Conservation (phyloP, 495 filamentous ascomycete species). For the Xylaria flabelliformis region DNA sequence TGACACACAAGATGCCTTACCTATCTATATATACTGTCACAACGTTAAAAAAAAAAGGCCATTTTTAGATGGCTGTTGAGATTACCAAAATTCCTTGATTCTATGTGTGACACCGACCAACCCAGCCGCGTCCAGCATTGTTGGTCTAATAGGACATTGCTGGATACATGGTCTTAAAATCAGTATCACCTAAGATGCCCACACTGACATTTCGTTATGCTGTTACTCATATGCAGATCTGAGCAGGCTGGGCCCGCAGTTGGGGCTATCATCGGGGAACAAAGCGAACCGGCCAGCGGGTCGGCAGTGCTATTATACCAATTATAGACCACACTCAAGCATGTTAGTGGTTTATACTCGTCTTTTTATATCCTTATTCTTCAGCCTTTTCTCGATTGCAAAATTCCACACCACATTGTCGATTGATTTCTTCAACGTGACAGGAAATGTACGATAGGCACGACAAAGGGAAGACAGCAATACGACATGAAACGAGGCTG, state of each 20-base stretch:
- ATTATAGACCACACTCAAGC: neutral
- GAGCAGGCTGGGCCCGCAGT: neutral
- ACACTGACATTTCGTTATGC: neutral
- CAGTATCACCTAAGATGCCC: neutral
- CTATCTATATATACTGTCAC: neutral
- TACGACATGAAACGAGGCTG: neutral
- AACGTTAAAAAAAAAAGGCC: neutral
- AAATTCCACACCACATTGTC: neutral
- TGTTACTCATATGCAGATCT: neutral
- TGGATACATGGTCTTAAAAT: neutral
- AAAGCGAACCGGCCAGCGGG: neutral
- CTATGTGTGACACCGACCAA: neutral
- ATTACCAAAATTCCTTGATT: neutral
- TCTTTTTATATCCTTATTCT: neutral
- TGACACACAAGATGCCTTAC: neutral
- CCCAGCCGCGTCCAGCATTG: neutral
- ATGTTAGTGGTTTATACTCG: neutral
- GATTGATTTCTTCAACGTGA: neutral
- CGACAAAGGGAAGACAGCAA: neutral
- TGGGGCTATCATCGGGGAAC: neutral
- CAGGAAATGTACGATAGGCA: neutral
- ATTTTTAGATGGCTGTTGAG: neutral
- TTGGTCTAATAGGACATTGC: no score
- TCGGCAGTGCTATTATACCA: conserved; percentile 8
- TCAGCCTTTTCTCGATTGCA: neutral